phyloP scores from a whole-genome alignment of 73 alveolate genomes.

The Blepharisma japonicum region DNA sequence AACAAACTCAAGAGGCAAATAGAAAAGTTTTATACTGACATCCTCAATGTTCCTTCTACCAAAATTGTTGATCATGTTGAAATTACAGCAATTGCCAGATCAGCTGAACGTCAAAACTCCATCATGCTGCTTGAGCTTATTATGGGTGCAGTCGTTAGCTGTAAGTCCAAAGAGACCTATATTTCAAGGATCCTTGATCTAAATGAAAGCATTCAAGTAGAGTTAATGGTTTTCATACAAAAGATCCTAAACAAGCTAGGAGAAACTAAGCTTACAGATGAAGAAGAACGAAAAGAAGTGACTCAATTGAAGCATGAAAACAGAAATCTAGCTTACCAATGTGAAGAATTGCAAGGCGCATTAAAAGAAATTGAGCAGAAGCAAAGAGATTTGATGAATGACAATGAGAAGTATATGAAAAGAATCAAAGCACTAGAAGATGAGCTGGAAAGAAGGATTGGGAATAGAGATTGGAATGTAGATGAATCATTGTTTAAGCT shows the following conservation, averaged over 20 bases:
- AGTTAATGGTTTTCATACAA: constrained; percentile 19
- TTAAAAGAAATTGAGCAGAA: constrained; percentile 4
- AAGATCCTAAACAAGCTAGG: not conserved
- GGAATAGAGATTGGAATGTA: not conserved
- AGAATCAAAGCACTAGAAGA: not conserved
- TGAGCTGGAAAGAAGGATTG: not conserved
- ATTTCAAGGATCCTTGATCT: constrained; percentile 7
- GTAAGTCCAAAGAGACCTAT: not conserved
- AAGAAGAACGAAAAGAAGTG: not conserved
- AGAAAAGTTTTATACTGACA: constrained; percentile 7
- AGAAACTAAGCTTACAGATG: not conserved
- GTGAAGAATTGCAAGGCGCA: not conserved
- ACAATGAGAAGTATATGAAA: not conserved
- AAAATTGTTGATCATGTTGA: constrained; percentile 19
- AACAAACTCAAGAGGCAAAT: constrained; percentile 1
- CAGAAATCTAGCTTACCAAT: not conserved
- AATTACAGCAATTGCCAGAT: constrained; percentile 12
- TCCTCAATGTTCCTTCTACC: not conserved
- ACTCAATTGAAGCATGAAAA: not conserved
- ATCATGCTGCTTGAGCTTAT: not conserved
- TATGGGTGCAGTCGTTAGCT: not conserved
- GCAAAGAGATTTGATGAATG: not conserved
- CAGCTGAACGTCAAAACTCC: not conserved
- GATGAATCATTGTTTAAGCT: not conserved
- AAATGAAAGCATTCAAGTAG: constrained; percentile 8